Evolutionary conservation across 768 basidiomycete genomes (phyloP).

Genomic region (Hericium rajendrae): DNA sequence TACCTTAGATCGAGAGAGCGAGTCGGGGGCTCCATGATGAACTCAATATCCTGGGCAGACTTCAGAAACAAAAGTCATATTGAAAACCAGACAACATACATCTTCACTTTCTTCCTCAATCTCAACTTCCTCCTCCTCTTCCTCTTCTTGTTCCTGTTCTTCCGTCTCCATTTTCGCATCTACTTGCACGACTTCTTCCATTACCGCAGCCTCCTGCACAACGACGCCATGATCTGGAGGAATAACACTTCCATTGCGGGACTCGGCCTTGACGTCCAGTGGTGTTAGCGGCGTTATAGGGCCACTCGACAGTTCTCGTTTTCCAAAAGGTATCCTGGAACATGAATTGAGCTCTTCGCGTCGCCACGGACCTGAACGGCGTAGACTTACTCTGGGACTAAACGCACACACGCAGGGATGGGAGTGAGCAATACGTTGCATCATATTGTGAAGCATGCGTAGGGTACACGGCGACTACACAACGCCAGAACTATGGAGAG

Average conservation of each 20-base stretch:
- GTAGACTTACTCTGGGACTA: slow-evolving; percentile 13
- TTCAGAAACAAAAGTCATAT: background rate
- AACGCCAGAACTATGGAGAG: background rate
- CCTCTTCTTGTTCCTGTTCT: slow-evolving; percentile 23
- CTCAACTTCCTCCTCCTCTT: slow-evolving; percentile 23
- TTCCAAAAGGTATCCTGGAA: slow-evolving; percentile 7
- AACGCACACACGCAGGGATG: slow-evolving; percentile 8
- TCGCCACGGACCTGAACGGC: background rate
- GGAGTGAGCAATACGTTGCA: slow-evolving; percentile 10
- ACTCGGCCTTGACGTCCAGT: slow-evolving; percentile 18
- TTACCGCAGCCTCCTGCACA: slow-evolving; percentile 13
- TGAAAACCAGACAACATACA: slow-evolving; percentile 31
- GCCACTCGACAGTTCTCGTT: background rate
- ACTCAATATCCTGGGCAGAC: slow-evolving; percentile 64
- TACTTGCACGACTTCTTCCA: slow-evolving; percentile 13
- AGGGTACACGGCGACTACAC: slow-evolving; percentile 10
- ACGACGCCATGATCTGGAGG: slow-evolving; percentile 9
- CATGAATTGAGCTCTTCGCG: background rate
- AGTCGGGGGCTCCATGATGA: slow-evolving; percentile 75
- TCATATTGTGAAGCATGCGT: slow-evolving; percentile 7
- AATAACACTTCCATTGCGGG: slow-evolving; percentile 5
- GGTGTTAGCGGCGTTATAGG: background rate
- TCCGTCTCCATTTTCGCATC: slow-evolving; percentile 18
- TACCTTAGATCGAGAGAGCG: slow-evolving; percentile 73
- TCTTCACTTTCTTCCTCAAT: slow-evolving; percentile 32